Conservation (phyloP, 163 green algal genomes). For the Scenedesmus sp. region DNA sequence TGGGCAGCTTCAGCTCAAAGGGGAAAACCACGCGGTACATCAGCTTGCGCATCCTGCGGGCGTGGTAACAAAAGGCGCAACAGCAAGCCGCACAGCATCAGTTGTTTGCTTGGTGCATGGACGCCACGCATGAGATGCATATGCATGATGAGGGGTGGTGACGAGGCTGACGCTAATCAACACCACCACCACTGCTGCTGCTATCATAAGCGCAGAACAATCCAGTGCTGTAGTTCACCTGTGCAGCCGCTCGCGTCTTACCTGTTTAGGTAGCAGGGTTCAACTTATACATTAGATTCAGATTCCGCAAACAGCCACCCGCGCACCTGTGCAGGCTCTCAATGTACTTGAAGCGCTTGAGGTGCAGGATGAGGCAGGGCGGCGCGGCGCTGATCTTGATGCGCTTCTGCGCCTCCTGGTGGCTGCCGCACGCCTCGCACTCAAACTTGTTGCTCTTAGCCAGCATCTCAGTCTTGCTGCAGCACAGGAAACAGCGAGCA, state of each 20-base stretch:
- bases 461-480: slow-evolving; percentile 91
- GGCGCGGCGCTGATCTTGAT: slow-evolving; percentile 90
- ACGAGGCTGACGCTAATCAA: neutral
- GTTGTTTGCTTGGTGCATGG: too few relatives aligned
- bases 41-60: slow-evolving; percentile 90
- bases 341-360: slow-evolving; percentile 99
- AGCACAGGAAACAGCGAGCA: neutral
- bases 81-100: neutral
- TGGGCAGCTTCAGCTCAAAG: slow-evolving; percentile 96
- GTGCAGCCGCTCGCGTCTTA: neutral
- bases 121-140: neutral
- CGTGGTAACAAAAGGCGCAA: neutral
- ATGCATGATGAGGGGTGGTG: neutral
- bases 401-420: slow-evolving; percentile 94
- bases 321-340: slow-evolving; percentile 80
- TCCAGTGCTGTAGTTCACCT: neutral
- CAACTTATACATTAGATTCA: neutral
- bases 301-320: neutral
- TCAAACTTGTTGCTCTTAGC: slow-evolving; percentile 96
- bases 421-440: slow-evolving; percentile 94
- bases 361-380: slow-evolving; percentile 93
- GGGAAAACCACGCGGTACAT: slow-evolving; percentile 98
- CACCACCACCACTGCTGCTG: neutral
- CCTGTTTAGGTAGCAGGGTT: too few relatives aligned
- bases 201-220: neutral